Conservation (phyloP, 1,284 basidiomycete species). For the Heliocybe sulcata region DNA sequence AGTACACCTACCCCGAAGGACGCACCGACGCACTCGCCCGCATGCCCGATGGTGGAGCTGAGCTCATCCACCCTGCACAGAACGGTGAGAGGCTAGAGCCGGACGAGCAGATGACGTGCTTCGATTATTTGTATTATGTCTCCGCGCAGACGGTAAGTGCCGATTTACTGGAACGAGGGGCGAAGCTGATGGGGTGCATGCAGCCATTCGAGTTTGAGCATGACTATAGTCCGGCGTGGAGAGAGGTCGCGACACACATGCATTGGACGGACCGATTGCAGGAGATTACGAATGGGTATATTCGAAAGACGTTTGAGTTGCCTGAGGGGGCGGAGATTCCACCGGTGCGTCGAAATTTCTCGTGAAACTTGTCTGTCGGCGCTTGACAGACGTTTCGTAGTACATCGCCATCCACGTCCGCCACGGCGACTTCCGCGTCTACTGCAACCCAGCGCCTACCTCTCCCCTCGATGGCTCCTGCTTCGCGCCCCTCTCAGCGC, state of each 20-base stretch:
- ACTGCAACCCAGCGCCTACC: slow-evolving; percentile 34
- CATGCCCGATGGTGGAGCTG: slow-evolving; percentile 15
- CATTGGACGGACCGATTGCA: slow-evolving; percentile 34
- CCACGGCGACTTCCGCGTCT: slow-evolving; percentile 52
- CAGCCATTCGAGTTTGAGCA: slow-evolving; percentile 35
- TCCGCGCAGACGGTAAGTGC: slow-evolving; percentile 24
- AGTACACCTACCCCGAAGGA: slow-evolving; percentile 35
- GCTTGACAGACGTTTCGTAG: slow-evolving; percentile 18
- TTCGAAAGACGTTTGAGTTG: slow-evolving; percentile 32
- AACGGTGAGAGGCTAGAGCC: slow-evolving; percentile 30
- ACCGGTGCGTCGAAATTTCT: slow-evolving; percentile 23
- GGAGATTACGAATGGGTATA: slow-evolving; percentile 29
- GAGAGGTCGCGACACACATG: slow-evolving; percentile 36
- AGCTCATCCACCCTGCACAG: slow-evolving; percentile 28
- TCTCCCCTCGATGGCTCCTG: slow-evolving; percentile 24
- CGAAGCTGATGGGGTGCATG: neutral
- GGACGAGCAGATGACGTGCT: slow-evolving; percentile 46
- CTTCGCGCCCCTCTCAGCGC: slow-evolving; percentile 51
- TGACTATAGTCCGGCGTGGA: slow-evolving; percentile 44
- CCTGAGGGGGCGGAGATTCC: slow-evolving; percentile 29
- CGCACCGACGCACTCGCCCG: slow-evolving; percentile 15
- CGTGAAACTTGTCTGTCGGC: slow-evolving; percentile 9
- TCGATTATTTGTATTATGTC: slow-evolving; percentile 47
- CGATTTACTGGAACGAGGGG: neutral
- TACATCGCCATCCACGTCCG: slow-evolving; percentile 61